Base-by-base conservation (phyloP, 441 rosid genomes). In the Gossypium schwendimanii region DNA sequence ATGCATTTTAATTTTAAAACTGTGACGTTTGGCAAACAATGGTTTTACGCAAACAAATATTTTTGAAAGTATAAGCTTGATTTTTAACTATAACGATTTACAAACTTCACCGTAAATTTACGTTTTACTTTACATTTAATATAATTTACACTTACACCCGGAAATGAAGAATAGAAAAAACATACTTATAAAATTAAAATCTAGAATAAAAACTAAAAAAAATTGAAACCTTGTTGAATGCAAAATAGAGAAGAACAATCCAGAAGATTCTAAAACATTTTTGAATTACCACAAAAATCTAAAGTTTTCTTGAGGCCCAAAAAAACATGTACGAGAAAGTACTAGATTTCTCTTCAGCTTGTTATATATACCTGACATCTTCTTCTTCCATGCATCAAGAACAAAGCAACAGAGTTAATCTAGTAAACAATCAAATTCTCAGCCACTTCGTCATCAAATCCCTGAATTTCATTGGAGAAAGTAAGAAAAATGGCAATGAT, bases 121-220 rank as follows among this genome's bases (percentile, higher is more conserved):
- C 0, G 0, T 3, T 26, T 26, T 26, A 3, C 0, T 26, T 0
- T 26, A 3, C 0, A 3, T 26, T 26, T 0, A 26, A 0, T 3
- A 26, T 26, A 26, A 26, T 26, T 3, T 0, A 3, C 5, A 26
- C 5, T 26, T 3, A 26, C 31, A 26, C 31, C 28, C 31, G 5
- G 5, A 26, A 4, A 26, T 26, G 1, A 26, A 3, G 4, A 3
- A 26, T 24, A 23, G 2, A 23, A 3, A 26, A 26, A 26, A 26
- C 3, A 26, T 3, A 3, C 31, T 0, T 26, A 3, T 26, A 3
- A 26, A 26, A 3, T 26, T 26, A 26, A 26, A 26, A 26, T 26
- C 5, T 26, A 26, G 31, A 26, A 3, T 26, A 26, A 26, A 26
- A 26, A 3, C 6, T 0, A 28, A 4, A 28, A 28, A 28, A 4